Conservation (phyloP, 345 rosid species). For the Geranium rotundifolium region DNA sequence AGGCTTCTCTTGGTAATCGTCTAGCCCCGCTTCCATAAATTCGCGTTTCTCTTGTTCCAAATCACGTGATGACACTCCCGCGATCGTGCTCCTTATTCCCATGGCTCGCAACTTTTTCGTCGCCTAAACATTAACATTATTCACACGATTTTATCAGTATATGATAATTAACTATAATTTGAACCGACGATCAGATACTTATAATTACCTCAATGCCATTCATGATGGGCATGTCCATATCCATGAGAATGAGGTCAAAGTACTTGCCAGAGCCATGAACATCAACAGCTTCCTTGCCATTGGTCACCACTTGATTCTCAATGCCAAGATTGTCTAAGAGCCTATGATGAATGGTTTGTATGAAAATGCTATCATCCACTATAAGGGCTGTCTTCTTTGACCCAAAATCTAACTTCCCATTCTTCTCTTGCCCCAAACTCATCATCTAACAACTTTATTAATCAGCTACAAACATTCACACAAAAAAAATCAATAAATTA, state of each 20-base stretch:
- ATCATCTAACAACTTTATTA: not conserved
- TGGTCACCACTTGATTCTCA: slow-evolving; percentile 28
- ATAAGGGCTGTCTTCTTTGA: slow-evolving; percentile 40
- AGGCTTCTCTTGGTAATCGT: slow-evolving; percentile 77
- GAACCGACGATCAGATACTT: not conserved
- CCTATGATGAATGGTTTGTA: slow-evolving; percentile 36
- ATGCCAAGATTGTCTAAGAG: slow-evolving; percentile 46
- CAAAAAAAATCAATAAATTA: no score
- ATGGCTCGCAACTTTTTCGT: slow-evolving; percentile 52
- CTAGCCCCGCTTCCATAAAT: slow-evolving; percentile 67
- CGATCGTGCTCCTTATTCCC: slow-evolving; percentile 61
- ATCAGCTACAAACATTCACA: not conserved
- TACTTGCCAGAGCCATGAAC: slow-evolving; percentile 39
- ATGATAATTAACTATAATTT: not conserved
- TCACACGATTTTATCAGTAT: not conserved
- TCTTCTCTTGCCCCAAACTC: not conserved
- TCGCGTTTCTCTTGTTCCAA: slow-evolving; percentile 31
- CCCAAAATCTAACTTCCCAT: not conserved
- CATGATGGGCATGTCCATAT: slow-evolving; percentile 84
- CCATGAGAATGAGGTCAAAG: slow-evolving; percentile 82
- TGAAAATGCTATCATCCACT: slow-evolving; percentile 48
- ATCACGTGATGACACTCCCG: slow-evolving; percentile 50
- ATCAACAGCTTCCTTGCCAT: slow-evolving; percentile 73
- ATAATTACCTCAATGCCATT: slow-evolving; percentile 57
- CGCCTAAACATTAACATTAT: slow-evolving; percentile 34